phyloP scores from a whole-genome alignment of 2,329 filamentous ascomycete genomes.

The Apiospora arundinis region DNA sequence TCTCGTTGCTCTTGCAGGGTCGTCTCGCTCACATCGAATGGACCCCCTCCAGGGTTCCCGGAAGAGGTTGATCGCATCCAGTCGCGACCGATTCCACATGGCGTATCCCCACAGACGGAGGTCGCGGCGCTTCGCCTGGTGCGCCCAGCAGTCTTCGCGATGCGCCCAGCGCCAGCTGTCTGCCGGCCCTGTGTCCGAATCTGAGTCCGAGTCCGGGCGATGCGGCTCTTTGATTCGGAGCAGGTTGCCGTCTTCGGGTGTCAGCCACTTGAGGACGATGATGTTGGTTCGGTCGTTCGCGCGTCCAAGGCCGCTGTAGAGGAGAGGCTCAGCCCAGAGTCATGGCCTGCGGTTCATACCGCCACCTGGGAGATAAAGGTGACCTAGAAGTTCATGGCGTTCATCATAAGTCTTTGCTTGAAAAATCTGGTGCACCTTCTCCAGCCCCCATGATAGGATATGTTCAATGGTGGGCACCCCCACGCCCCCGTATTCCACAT shows the following conservation, averaged over 20 bases:
- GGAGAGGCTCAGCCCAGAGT: not conserved
- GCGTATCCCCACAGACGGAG: constrained; percentile 31
- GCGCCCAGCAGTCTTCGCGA: constrained; percentile 23
- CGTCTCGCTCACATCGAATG: not conserved
- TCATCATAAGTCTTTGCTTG: not conserved
- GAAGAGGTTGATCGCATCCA: constrained; percentile 27
- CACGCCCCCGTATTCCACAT: not conserved
- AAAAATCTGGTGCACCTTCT: not conserved
- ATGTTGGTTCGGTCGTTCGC: not conserved
- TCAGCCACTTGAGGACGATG: not conserved
- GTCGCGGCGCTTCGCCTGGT: not conserved
- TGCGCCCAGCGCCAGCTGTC: constrained; percentile 6
- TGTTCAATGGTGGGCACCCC: not conserved
- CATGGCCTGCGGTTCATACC: no score
- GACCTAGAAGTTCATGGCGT: not conserved
- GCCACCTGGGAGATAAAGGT: not conserved
- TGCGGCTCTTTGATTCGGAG: not conserved
- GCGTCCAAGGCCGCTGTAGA: not conserved
- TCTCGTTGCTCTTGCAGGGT: not conserved
- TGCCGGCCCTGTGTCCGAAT: not conserved
- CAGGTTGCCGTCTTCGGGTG: not conserved
- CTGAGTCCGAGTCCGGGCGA: not conserved
- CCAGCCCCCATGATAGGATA: not conserved
- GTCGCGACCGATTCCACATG: constrained; percentile 32
- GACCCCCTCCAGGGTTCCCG: not conserved